Evolutionary conservation across 192 early-diverging fungal species (phyloP).

Genomic region (Entomortierella chlamydospora): DNA sequence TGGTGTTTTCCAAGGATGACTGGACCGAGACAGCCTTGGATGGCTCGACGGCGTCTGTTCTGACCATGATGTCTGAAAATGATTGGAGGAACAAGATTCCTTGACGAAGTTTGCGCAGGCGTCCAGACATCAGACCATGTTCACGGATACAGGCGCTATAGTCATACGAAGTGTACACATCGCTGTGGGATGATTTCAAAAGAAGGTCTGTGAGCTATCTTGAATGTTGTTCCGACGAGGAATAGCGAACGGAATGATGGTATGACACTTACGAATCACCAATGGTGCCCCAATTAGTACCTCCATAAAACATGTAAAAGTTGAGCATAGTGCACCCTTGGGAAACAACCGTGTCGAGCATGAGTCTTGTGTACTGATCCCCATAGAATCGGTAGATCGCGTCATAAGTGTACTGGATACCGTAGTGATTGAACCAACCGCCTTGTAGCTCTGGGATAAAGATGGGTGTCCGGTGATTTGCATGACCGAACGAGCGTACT

Average conservation of each 20-base stretch:
- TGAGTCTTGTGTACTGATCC: constrained; percentile 70
- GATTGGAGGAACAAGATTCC: constrained; percentile 69
- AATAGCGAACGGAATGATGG: not conserved
- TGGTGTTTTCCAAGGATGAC: constrained; percentile 51
- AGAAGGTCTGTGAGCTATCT: constrained; percentile 67
- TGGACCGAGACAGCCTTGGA: constrained; percentile 27
- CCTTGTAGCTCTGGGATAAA: constrained; percentile 85
- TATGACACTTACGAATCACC: constrained; percentile 69
- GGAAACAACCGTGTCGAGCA: constrained; percentile 71
- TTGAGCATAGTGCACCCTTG: constrained; percentile 74
- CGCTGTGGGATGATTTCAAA: constrained; percentile 45
- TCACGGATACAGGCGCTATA: constrained; percentile 83
- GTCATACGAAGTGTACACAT: constrained; percentile 84
- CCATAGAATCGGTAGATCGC: constrained; percentile 78
- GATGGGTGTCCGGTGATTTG: constrained; percentile 71
- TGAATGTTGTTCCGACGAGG: too few relatives aligned
- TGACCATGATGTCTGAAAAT: constrained; percentile 65
- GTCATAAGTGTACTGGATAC: constrained; percentile 71
- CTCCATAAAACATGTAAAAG: constrained; percentile 82
- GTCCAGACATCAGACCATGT: constrained; percentile 72
- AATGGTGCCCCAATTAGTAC: constrained; percentile 84
- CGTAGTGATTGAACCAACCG: constrained; percentile 84
- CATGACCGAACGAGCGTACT: constrained; percentile 75
- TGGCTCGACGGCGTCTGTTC: constrained; percentile 57
- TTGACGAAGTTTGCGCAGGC: constrained; percentile 68